A percentile compares a stretch with the other conserved stretches of the same genome.
Conservation (phyloP, 768 basidiomycete species). For the Tylopilus felleus region DNA sequence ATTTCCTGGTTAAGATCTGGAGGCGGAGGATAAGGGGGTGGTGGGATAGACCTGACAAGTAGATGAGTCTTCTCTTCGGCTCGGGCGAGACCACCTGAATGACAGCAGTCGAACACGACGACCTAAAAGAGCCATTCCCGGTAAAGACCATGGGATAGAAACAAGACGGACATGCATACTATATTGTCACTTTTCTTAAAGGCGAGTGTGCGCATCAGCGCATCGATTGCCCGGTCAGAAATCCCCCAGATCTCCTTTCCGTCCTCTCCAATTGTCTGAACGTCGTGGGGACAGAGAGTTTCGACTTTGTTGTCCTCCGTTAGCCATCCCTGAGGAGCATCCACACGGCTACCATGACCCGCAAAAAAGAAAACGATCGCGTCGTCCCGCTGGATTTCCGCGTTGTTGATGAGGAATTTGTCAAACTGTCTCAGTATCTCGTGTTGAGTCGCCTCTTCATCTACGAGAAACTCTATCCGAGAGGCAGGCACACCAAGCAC, state of each 20-base stretch:
- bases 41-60: conserved; percentile 6
- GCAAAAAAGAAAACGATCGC: conserved; percentile 20
- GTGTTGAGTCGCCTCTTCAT: conserved; percentile 11
- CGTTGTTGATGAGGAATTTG: conserved; percentile 10
- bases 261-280: conserved; percentile 1
- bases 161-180: neutral
- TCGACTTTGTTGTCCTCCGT: conserved; percentile 13
- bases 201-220: conserved; percentile 15
- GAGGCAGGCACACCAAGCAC: conserved; percentile 12
- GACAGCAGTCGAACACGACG: conserved; percentile 19
- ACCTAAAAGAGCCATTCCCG: neutral
- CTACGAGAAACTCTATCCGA: conserved; percentile 13
- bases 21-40: conserved; percentile 12
- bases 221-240: conserved; percentile 14
- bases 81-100: conserved; percentile 19
- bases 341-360: conserved; percentile 10
- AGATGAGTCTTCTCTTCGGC: neutral
- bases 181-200: conserved; percentile 19
- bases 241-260: conserved; percentile 10
- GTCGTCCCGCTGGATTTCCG: conserved; percentile 10
- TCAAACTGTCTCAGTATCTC: conserved; percentile 7
- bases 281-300: conserved; percentile 13
- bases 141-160: neutral
- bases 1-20: conserved; percentile 12
- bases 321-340: conserved; percentile 19